Evolutionary conservation across 805 yeast species (phyloP).

Genomic region (Ogataea kodamae): DNA sequence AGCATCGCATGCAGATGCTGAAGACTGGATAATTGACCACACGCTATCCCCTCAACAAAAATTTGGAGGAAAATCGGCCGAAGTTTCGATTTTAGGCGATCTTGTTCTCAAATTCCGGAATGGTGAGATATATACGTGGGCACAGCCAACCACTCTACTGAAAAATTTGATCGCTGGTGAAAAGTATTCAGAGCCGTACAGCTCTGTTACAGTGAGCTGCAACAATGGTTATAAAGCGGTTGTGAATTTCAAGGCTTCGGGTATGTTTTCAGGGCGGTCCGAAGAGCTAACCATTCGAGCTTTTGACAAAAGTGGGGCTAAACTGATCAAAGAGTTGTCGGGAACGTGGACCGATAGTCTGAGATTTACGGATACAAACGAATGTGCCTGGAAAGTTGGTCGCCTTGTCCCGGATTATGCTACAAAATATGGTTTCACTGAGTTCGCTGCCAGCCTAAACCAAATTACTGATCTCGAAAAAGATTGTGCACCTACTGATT

Average conservation of each 20-base stretch:
- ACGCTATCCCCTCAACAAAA: constrained; percentile 77
- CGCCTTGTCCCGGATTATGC: constrained; percentile 53
- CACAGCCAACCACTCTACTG: constrained; percentile 75
- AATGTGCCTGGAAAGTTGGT: constrained; percentile 69
- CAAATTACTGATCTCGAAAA: constrained; percentile 71
- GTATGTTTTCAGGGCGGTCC: constrained; percentile 82
- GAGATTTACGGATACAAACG: constrained; percentile 39
- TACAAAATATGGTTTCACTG: constrained; percentile 80
- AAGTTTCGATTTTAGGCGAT: constrained; percentile 71
- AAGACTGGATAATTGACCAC: constrained; percentile 62
- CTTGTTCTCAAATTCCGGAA: constrained; percentile 52
- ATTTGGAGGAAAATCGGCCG: constrained; percentile 93
- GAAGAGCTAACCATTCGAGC: constrained; percentile 58
- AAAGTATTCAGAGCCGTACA: constrained; percentile 83
- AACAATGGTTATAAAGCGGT: constrained; percentile 67
- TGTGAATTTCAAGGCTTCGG: constrained; percentile 70
- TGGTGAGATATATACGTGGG: constrained; percentile 78
- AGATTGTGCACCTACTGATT: constrained; percentile 80
- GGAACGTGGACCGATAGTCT: constrained; percentile 88
- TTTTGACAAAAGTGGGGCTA: constrained; percentile 35
- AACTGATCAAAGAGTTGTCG: constrained; percentile 35
- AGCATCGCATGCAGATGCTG: constrained; percentile 74
- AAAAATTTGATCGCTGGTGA: constrained; percentile 94
- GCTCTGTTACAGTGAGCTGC: constrained; percentile 61
- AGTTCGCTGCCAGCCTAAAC: constrained; percentile 76